Conservation (phyloP, 2,329 filamentous ascomycete species). For the Cytospora piceae region DNA sequence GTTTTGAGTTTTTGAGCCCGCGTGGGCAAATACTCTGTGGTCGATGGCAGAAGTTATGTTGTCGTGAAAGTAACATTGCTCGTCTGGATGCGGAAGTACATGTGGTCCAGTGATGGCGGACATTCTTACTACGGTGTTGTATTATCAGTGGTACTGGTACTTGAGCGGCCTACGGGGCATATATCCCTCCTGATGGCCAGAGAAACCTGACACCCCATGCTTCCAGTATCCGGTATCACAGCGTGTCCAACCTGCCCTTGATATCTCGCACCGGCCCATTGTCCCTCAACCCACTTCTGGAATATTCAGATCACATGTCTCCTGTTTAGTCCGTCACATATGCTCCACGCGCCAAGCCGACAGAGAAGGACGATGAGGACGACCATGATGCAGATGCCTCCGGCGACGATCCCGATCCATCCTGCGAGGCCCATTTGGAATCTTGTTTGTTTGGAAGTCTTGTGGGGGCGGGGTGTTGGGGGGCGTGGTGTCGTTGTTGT, state of each 20-base stretch:
- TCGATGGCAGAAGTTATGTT: neutral
- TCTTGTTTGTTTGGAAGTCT: neutral
- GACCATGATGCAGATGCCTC: conserved; percentile 19
- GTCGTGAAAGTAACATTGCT: neutral
- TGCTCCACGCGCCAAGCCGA: conserved; percentile 23
- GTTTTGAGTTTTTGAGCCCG: neutral
- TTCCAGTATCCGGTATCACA: no score
- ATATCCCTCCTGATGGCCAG: no score
- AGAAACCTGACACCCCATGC: no score
- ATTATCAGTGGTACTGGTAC: no score
- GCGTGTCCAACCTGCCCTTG: no score
- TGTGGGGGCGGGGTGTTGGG: neutral
- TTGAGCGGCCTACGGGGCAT: no score
- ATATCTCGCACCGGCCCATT: no score
- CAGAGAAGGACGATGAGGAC: conserved; percentile 23
- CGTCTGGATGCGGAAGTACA: neutral
- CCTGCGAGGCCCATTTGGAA: conserved; percentile 9
- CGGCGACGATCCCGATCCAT: conserved; percentile 14
- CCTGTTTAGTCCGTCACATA: conserved; percentile 20
- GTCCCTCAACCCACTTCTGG: neutral
- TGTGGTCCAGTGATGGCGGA: neutral
- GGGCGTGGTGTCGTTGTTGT: neutral
- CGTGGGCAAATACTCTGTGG: neutral
- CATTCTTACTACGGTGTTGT: neutral
- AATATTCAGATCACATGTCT: conserved; percentile 19